Conservation (phyloP, 345 rosid genomes). For the Gossypium arboreum region DNA sequence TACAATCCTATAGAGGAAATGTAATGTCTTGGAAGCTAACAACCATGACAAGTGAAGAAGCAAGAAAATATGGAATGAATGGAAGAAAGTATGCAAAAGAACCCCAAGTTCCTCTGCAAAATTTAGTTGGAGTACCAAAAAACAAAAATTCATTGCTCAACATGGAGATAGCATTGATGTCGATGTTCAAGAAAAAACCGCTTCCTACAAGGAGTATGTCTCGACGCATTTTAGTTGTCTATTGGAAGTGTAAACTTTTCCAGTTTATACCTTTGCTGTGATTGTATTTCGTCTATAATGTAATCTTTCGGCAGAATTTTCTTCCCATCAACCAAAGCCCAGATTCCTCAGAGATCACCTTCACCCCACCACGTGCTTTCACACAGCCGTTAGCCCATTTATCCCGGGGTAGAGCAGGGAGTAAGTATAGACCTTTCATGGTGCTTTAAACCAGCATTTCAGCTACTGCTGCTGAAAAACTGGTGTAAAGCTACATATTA, state of each 20-base stretch:
- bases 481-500: slow-evolving; percentile 16
- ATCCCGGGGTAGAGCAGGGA: slow-evolving; percentile 49
- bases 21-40: not conserved
- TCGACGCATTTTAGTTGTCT: slow-evolving; percentile 42
- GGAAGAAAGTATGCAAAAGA: not conserved
- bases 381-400: too few species aligned
- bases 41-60: not conserved
- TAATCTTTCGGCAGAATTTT: too few species aligned
- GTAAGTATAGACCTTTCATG: slow-evolving; percentile 52
- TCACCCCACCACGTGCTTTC: slow-evolving; percentile 59
- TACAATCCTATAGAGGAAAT: not conserved
- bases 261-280: slow-evolving; percentile 35
- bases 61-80: not conserved
- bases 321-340: slow-evolving; percentile 35
- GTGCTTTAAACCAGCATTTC: slow-evolving; percentile 93
- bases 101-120: too few species aligned
- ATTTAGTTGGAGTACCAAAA: not conserved
- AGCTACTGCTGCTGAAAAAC: slow-evolving; percentile 68
- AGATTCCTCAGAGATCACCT: too few species aligned
- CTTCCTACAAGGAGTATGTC: slow-evolving; percentile 15
- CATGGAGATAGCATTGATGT: not conserved
- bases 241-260: slow-evolving; percentile 51
- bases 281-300: slow-evolving; percentile 16
- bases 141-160: not conserved
- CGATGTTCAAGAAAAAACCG: not conserved